Evolutionary conservation across 495 filamentous ascomycete species (phyloP).

Genomic region (Jackrogersella minutella): DNA sequence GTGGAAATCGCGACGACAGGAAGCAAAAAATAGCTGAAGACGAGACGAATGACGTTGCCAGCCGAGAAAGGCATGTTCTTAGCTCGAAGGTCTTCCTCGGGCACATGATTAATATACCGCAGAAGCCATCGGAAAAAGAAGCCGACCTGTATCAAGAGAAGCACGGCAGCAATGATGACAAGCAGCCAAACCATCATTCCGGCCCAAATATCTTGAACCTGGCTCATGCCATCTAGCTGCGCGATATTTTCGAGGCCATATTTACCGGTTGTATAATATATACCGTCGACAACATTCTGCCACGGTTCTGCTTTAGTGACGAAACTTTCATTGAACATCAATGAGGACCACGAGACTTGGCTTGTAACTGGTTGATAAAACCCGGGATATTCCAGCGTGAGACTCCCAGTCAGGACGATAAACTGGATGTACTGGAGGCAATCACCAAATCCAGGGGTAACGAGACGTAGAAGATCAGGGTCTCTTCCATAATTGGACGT

Average conservation of each 20-base stretch:
- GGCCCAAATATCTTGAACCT: constrained; percentile 86
- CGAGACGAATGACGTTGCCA: constrained; percentile 85
- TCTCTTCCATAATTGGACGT: constrained; percentile 96
- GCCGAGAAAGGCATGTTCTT: constrained; percentile 95
- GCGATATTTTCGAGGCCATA: constrained; percentile 82
- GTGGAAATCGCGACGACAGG: constrained; percentile 85
- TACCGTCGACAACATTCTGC: constrained; percentile 76
- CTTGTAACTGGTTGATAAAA: constrained; percentile 93
- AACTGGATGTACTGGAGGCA: constrained; percentile 98
- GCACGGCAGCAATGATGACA: constrained; percentile 70
- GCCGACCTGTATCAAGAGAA: constrained; percentile 77
- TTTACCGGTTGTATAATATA: constrained; percentile 74
- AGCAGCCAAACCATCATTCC: constrained; percentile 88
- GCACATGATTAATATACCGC: constrained; percentile 70
- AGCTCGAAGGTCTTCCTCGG: constrained; percentile 83
- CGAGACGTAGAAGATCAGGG: constrained; percentile 86
- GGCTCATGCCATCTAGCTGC: constrained; percentile 83
- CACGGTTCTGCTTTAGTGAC: constrained; percentile 70
- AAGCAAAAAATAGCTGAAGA: constrained; percentile 90
- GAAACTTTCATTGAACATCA: constrained; percentile 95
- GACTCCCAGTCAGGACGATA: constrained; percentile 81
- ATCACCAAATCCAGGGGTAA: constrained; percentile 96
- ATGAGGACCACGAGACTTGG: constrained; percentile 81
- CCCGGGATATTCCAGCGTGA: constrained; percentile 89
- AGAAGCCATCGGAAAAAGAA: constrained; percentile 80